Conservation (phyloP, 176 grass and related monocot species). For the Triticum monococcum region DNA sequence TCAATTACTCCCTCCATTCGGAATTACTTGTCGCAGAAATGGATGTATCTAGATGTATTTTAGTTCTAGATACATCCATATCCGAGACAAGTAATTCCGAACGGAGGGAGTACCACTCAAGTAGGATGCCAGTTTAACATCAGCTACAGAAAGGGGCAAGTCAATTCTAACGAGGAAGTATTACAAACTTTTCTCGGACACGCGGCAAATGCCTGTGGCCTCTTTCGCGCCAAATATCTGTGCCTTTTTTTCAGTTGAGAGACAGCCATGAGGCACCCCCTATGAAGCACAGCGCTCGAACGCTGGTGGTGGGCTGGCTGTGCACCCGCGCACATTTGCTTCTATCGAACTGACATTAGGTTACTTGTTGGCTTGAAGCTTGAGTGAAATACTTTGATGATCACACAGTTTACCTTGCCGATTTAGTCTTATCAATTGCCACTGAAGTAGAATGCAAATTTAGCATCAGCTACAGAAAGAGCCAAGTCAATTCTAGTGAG, state of each 20-base stretch:
- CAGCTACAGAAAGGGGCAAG: neutral
- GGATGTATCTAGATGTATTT: no score
- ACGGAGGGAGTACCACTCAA: neutral
- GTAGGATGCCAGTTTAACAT: neutral
- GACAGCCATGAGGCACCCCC: neutral
- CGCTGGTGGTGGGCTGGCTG: neutral
- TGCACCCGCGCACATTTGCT: neutral
- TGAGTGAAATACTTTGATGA: conserved; percentile 2
- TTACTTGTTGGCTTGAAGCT: neutral
- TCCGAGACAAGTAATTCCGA: no score
- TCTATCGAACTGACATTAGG: neutral
- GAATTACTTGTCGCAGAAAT: no score
- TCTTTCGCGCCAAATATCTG: neutral
- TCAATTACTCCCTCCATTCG: neutral
- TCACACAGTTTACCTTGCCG: neutral
- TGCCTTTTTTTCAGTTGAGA: neutral
- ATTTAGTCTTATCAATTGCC: neutral
- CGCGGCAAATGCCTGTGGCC: neutral
- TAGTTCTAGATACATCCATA: no score
- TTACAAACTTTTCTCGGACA: neutral
- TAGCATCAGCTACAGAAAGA: neutral
- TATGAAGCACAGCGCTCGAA: neutral
- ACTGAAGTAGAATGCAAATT: neutral
- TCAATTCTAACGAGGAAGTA: neutral
- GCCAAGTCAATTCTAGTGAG: neutral